Conservation (phyloP, 2,329 filamentous ascomycete species). For the Trichoderma guizhouense region DNA sequence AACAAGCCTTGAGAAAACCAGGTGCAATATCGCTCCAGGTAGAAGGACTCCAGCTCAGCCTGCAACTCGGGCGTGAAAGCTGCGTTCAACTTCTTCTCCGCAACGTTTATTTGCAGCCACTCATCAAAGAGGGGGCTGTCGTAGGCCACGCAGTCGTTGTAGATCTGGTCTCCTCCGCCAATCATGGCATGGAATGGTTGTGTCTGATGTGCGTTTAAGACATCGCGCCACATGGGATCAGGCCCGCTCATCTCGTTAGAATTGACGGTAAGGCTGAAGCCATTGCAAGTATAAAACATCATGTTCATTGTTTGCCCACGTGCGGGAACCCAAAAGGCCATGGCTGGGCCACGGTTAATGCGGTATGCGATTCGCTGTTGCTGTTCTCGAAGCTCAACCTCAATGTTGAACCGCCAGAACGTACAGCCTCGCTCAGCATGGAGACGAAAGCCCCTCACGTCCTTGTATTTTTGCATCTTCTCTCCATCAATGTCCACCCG, state of each 20-base stretch:
- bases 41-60: slow-evolving; percentile 83
- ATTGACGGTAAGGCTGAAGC: slow-evolving; percentile 79
- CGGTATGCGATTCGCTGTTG: slow-evolving; percentile 91
- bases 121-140: slow-evolving; percentile 74
- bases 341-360: slow-evolving; percentile 85
- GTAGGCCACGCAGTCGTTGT: slow-evolving; percentile 80
- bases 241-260: slow-evolving; percentile 81
- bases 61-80: slow-evolving; percentile 81
- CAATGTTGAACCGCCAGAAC: slow-evolving; percentile 96
- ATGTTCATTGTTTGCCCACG: slow-evolving; percentile 89
- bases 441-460: slow-evolving; percentile 76
- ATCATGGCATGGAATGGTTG: slow-evolving; percentile 97
- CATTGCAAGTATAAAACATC: slow-evolving; percentile 98
- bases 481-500: slow-evolving; percentile 69
- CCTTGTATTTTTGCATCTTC: slow-evolving; percentile 73
- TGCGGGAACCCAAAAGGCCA: slow-evolving; percentile 92
- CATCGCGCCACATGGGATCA: slow-evolving; percentile 94
- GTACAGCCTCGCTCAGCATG: slow-evolving; percentile 84
- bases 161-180: slow-evolving; percentile 94
- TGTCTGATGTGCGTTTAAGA: slow-evolving; percentile 86
- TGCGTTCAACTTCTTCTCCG: slow-evolving; percentile 72
- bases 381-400: slow-evolving; percentile 74
- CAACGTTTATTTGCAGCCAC: slow-evolving; percentile 80
- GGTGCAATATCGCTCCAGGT: slow-evolving; percentile 80
- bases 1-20: slow-evolving; percentile 98